Conservation (phyloP, 2,329 filamentous ascomycete genomes). For the Aureobasidium sp. region DNA sequence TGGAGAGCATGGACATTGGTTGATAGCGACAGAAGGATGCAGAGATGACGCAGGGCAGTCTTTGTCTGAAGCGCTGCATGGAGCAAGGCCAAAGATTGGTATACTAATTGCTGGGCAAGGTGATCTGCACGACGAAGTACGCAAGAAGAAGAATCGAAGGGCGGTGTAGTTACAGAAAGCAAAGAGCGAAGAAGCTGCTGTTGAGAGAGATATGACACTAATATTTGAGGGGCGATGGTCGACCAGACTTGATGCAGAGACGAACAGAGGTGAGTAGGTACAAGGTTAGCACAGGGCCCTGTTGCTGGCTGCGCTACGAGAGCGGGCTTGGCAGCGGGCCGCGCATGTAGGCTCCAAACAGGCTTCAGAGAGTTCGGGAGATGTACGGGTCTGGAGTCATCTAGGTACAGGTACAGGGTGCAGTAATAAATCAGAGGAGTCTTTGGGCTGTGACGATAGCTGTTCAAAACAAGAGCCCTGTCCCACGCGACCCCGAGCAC, state of each 20-base stretch:
- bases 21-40: not conserved
- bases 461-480: conserved; percentile 1
- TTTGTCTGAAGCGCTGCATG: conserved; percentile 4
- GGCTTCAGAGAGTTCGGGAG: too few relatives aligned
- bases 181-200: not conserved
- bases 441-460: not conserved
- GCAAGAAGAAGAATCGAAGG: not conserved
- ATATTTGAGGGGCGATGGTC: not conserved
- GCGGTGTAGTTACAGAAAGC: not conserved
- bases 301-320: too few relatives aligned
- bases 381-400: too few relatives aligned
- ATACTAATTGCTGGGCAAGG: not conserved
- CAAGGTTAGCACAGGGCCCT: too few relatives aligned
- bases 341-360: not conserved
- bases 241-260: not conserved
- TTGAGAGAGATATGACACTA: not conserved
- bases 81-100: not conserved
- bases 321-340: not conserved
- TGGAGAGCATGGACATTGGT: not conserved
- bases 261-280: too few relatives aligned
- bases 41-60: not conserved
- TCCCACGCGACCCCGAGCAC: conserved; percentile 2
- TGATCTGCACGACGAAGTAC: not conserved
- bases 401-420: not conserved
- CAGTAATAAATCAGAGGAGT: not conserved